phyloP scores from a whole-genome alignment of 2,329 filamentous ascomycete genomes.

The Hypomyces rosellus region DNA sequence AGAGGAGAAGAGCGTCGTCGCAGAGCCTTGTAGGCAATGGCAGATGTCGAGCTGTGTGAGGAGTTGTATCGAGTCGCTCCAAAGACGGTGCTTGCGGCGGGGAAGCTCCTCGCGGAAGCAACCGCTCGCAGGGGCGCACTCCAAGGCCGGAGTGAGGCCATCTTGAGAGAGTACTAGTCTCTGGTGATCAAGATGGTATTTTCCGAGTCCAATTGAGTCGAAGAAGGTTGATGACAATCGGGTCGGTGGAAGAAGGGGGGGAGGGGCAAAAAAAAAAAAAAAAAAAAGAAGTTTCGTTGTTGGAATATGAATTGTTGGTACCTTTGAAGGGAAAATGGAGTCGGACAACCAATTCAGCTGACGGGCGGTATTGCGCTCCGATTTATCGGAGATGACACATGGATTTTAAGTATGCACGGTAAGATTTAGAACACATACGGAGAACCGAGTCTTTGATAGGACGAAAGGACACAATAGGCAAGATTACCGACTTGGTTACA shows the following conservation, averaged over 20 bases:
- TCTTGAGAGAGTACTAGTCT: too few species aligned
- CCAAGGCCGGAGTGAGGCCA: slow-evolving; percentile 41
- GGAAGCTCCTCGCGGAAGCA: slow-evolving; percentile 21
- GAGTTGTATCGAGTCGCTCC: slow-evolving; percentile 30
- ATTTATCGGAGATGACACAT: slow-evolving; percentile 13
- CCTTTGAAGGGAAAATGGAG: neutral
- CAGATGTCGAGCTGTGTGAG: slow-evolving; percentile 73
- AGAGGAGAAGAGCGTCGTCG: slow-evolving; percentile 83
- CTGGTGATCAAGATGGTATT: too few species aligned
- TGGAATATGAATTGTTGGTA: neutral
- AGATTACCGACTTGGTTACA: too few species aligned
- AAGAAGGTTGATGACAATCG: neutral
- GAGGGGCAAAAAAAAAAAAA: neutral
- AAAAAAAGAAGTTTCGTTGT: neutral
- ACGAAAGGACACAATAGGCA: too few species aligned
- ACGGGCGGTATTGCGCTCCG: slow-evolving; percentile 12
- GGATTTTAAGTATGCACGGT: neutral
- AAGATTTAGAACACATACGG: too few species aligned
- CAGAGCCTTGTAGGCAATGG: slow-evolving; percentile 93
- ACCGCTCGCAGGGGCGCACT: slow-evolving; percentile 34
- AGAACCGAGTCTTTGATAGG: too few species aligned
- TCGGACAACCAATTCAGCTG: slow-evolving; percentile 8
- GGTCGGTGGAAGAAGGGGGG: neutral
- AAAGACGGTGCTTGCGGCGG: slow-evolving; percentile 19
- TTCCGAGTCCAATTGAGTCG: slow-evolving; percentile 2